Percentiles rank a stretch among this genome's conserved stretches.
Conservation (phyloP, 2,329 filamentous ascomycete species). For the Phaeomoniella chlamydospora region DNA sequence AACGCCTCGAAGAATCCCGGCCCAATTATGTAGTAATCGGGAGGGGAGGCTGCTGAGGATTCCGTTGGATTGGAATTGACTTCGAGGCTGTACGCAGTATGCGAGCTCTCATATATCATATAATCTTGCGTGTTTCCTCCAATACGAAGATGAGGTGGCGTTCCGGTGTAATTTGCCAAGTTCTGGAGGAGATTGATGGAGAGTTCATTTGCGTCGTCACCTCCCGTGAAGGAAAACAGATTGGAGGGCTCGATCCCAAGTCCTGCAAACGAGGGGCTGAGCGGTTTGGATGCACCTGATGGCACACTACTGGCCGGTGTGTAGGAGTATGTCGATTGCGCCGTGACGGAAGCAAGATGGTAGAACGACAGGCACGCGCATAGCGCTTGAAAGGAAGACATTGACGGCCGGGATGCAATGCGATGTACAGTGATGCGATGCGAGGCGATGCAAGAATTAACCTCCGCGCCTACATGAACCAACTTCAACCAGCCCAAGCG, state of each 20-base stretch:
- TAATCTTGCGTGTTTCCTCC: slow-evolving; percentile 39
- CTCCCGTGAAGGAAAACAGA: slow-evolving; percentile 35
- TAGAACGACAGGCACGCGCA: not conserved
- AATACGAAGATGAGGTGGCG: slow-evolving; percentile 32
- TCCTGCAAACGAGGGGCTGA: slow-evolving; percentile 31
- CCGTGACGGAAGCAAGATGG: not conserved
- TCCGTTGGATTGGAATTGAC: slow-evolving; percentile 20
- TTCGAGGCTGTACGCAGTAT: slow-evolving; percentile 20
- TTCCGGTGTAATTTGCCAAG: slow-evolving; percentile 32
- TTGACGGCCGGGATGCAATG: too few relatives aligned
- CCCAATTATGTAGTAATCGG: slow-evolving; percentile 31
- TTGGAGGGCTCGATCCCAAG: slow-evolving; percentile 40
- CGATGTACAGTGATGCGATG: too few relatives aligned
- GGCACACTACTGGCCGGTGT: not conserved
- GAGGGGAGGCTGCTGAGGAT: slow-evolving; percentile 24
- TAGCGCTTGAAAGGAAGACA: not conserved
- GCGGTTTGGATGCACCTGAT: slow-evolving; percentile 7
- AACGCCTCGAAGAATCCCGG: slow-evolving; percentile 32
- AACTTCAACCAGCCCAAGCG: too few relatives aligned
- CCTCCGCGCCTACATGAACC: too few relatives aligned
- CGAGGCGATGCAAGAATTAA: too few relatives aligned
- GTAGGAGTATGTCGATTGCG: not conserved
- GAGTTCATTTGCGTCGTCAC: slow-evolving; percentile 24
- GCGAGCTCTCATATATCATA: slow-evolving; percentile 26
- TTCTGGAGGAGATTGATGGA: slow-evolving; percentile 34